Conservation (phyloP, 1,284 basidiomycete genomes). For the Exobasidium rhododendri region DNA sequence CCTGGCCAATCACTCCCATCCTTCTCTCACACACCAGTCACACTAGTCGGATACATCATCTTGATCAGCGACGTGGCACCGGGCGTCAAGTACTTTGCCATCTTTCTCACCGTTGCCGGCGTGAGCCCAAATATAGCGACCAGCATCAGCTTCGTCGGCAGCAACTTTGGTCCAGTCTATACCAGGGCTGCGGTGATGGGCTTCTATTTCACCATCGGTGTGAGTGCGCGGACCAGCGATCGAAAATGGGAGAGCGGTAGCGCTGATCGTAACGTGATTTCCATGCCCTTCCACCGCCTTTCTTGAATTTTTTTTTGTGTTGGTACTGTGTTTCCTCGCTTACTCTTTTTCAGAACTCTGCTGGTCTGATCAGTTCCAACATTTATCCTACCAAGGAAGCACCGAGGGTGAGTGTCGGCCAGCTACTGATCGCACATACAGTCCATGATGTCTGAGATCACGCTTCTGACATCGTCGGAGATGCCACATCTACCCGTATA, state of each 20-base stretch:
- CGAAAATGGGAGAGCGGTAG: too few relatives aligned
- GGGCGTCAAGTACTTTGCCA: constrained; percentile 57
- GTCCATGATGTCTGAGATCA: too few relatives aligned
- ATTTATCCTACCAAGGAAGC: constrained; percentile 53
- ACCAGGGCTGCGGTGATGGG: constrained; percentile 58
- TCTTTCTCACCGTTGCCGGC: constrained; percentile 56
- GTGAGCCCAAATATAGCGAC: constrained; percentile 53
- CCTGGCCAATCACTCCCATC: too few relatives aligned
- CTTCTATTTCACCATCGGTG: constrained; percentile 57
- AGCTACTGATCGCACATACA: too few relatives aligned
- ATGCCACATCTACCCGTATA: too few relatives aligned
- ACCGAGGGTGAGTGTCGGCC: constrained; percentile 4
- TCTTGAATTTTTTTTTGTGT: too few relatives aligned
- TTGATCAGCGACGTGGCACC: constrained; percentile 41
- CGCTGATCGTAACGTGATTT: too few relatives aligned
- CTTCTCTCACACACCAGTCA: too few relatives aligned
- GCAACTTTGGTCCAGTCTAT: constrained; percentile 54
- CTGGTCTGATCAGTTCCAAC: constrained; percentile 58
- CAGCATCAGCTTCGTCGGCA: constrained; percentile 58
- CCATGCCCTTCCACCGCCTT: too few relatives aligned
- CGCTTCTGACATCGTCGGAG: too few relatives aligned
- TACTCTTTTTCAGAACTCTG: constrained; percentile 41
- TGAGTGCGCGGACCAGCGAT: too few relatives aligned
- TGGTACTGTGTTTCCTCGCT: neutral
- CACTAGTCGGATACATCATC: constrained; percentile 57